Conservation (phyloP, 768 basidiomycete species). For the Floccularia luteovirens region DNA sequence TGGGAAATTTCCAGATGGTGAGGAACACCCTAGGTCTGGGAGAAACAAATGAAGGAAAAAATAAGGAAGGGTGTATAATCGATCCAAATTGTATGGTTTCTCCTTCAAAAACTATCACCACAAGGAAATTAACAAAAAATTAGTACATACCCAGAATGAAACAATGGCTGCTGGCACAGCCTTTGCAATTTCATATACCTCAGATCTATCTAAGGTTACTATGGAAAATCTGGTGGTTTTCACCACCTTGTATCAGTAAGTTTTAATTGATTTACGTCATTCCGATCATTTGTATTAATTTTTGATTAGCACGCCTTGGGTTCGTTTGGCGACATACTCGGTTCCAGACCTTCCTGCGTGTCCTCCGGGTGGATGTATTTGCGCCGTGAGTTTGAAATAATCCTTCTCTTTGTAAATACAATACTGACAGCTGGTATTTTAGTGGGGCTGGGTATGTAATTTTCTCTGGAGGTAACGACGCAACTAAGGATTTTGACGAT, state of each 20-base stretch:
- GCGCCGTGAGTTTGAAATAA: constrained; percentile 24
- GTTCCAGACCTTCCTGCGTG: constrained; percentile 37
- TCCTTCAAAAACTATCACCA: constrained; percentile 1
- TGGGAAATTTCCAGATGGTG: neutral
- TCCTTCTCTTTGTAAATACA: neutral
- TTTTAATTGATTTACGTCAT: neutral
- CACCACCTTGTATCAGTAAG: constrained; percentile 29
- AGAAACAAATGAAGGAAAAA: neutral
- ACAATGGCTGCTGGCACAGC: constrained; percentile 37
- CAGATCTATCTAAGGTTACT: constrained; percentile 29
- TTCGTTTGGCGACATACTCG: constrained; percentile 29
- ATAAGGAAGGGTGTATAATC: neutral
- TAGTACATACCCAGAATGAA: constrained; percentile 39
- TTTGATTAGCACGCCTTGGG: constrained; percentile 31
- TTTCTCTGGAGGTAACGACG: too few relatives aligned
- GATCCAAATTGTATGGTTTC: neutral
- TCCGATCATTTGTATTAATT: neutral
- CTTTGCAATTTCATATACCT: constrained; percentile 38
- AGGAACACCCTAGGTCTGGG: neutral
- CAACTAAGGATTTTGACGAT: constrained; percentile 18
- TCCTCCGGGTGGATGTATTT: constrained; percentile 32
- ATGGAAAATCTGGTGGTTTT: constrained; percentile 37
- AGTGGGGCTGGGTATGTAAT: constrained; percentile 41
- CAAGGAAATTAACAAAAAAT: too few relatives aligned
- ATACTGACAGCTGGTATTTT: neutral